Base-by-base conservation (phyloP, 176 grass and related monocot genomes). In the Eleusine indica region DNA sequence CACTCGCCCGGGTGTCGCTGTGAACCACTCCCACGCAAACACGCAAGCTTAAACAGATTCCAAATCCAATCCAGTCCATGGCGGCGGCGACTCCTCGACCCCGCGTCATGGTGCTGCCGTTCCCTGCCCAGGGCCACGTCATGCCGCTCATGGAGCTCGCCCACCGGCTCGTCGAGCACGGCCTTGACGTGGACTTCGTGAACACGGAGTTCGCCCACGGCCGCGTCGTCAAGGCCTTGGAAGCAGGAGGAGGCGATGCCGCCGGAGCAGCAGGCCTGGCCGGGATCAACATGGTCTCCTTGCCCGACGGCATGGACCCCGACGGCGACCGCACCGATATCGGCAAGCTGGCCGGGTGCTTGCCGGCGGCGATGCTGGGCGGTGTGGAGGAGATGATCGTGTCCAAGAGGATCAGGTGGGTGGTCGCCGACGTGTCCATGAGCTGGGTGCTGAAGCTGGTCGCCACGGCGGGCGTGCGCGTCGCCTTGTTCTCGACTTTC, bases 171-270 rank as follows among this genome's bases (percentile, higher is more conserved):
- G 72, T 79, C 9, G 75, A 77, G 11, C 86, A 85, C 17, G 93
- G 88, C 21, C 72, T 95, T n/a, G 80, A 87, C 67, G 53, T 92
- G 68, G 82, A 87, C 49, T 90, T 92, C 13, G n/a, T 90, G 64
- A 95, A 95, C 85, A 95, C 90, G 1, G 82, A 92, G 74, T 96
- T 93, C 86, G 87, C 91, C 83, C 80, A 96, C 3, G 18, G 35
- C 9, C 73, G 87, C 54, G 71, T 95, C 51, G n/a, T 87, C 58
- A 52, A 74, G 46, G 41, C 83, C 72, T 76, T 91, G n/a, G 44
- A 56, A 28, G 76, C 87, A 53, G 53, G 68, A 70, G 85, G 43
- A 76, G 47, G 58, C 62, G 86, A 47, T 68, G 49, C 9, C 10
- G 9, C 9, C 25, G 22, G 61, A 64, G 25, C 61, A 1, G 61